Conservation (phyloP, 805 yeast genomes). For the Yamadazyma phyllophila region DNA sequence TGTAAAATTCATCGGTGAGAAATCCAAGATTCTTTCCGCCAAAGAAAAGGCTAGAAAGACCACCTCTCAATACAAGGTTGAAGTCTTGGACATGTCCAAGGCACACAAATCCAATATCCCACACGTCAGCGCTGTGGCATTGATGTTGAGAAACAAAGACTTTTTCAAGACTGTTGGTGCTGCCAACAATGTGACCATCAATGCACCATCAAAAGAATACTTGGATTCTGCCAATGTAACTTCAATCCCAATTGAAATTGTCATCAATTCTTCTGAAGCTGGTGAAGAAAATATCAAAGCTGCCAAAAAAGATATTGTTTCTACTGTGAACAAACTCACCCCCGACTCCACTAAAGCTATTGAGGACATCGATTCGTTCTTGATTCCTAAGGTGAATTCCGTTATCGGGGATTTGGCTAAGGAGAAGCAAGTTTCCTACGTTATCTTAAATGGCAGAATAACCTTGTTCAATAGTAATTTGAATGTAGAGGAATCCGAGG, state of each 20-base stretch:
- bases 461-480: constrained; percentile 44
- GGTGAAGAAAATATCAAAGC: constrained; percentile 41
- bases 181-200: constrained; percentile 35
- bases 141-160: constrained; percentile 57
- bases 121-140: constrained; percentile 76
- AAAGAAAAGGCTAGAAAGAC: constrained; percentile 57
- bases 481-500: constrained; percentile 21
- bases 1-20: constrained; percentile 65
- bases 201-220: constrained; percentile 34
- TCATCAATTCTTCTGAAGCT: constrained; percentile 45
- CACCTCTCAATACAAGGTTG: constrained; percentile 59
- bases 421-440: constrained; percentile 50
- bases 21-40: constrained; percentile 56
- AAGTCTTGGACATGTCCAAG: constrained; percentile 74
- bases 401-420: constrained; percentile 42
- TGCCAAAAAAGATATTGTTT: constrained; percentile 72
- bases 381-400: constrained; percentile 45
- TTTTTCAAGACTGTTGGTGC: constrained; percentile 42
- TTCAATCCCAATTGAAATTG: constrained; percentile 60
- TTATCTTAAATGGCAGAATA: constrained; percentile 55
- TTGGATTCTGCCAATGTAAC: constrained; percentile 40
- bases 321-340: constrained; percentile 65
- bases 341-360: constrained; percentile 62
- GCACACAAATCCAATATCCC: constrained; percentile 79
- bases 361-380: constrained; percentile 65